Base-by-base conservation (phyloP, 2,329 filamentous ascomycete species). In the Rhytidhysteron rufulum region DNA sequence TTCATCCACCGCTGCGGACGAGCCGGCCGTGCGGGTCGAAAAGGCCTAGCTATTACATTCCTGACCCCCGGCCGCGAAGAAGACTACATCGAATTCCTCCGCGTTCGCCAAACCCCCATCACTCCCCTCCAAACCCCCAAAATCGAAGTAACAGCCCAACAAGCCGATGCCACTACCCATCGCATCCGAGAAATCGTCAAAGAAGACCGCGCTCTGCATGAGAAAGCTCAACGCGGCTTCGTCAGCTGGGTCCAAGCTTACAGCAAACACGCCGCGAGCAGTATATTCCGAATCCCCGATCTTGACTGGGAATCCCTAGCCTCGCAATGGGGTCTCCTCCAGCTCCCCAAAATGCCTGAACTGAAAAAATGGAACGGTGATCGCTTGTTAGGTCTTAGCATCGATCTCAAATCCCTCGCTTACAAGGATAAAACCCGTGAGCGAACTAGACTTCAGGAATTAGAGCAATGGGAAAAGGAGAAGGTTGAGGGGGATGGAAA, bases 231-330 rank as follows among this genome's bases (percentile, higher is more conserved):
- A 59, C 82, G 84, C 46, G 93, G 84, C 1, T 97, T 98, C 54
- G 91, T 97, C 17, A 91, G 86, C 58, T 97, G 89, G 86, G 82
- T 95, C 1, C 82, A 89, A 59, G 86, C 87, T 51, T 97, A 97
- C 68, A 86, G 81, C 59, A 94, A 93, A 56, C 93, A 97, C 57
- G 82, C 90, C 50, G 89, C 91, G 1, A 84, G 81, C 44, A 94
- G 88, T 56, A 97, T 98, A 51, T 98, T 98, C 72, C 81, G 86
- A 9, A 72, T 88, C 2, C 65, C 75, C 3, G 88, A 94, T 55
- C 74, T 96, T 13, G 84, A 95, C 62, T 98, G 93, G 93, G 70
- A 77, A 4, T 85, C 89, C 39, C 74, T 93, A 1, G 91, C 83
- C 1, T 74, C 80, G 39, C 86, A 85, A 1, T 98, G 91, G 88